Evolutionary conservation across 306 rosid genomes (phyloP).

Genomic region (Casuarina glauca): DNA sequence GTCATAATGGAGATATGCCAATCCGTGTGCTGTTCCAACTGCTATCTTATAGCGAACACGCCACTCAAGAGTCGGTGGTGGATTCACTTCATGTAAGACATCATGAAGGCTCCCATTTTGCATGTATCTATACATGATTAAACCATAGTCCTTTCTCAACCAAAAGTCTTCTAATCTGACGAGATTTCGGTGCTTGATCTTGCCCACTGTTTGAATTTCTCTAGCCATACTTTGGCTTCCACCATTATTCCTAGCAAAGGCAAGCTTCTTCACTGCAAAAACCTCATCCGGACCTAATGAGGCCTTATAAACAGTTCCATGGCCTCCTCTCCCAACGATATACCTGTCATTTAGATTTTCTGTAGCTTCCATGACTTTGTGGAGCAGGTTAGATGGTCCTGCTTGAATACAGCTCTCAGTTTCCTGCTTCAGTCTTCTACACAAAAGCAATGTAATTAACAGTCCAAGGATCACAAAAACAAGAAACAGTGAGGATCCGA

Average conservation of each 20-base stretch:
- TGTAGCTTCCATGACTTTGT: constrained; percentile 63
- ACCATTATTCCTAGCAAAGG: constrained; percentile 42
- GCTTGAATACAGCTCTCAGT: constrained; percentile 27
- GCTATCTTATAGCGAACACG: constrained; percentile 62
- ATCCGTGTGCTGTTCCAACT: constrained; percentile 70
- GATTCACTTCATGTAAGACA: constrained; percentile 56
- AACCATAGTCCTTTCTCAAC: constrained; percentile 56
- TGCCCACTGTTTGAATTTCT: constrained; percentile 67
- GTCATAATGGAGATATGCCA: constrained; percentile 78
- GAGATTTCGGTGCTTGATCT: constrained; percentile 73
- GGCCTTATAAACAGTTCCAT: constrained; percentile 83
- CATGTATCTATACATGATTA: constrained; percentile 72
- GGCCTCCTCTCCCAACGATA: constrained; percentile 86
- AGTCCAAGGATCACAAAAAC: constrained; percentile 41
- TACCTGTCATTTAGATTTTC: constrained; percentile 51
- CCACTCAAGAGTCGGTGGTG: constrained; percentile 58
- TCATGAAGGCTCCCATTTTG: constrained; percentile 87
- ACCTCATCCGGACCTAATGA: constrained; percentile 36
- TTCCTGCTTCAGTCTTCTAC: constrained; percentile 39
- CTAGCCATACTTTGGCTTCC: constrained; percentile 56
- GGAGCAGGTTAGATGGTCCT: constrained; percentile 48
- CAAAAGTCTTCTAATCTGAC: constrained; percentile 66
- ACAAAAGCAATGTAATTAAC: constrained; percentile 26
- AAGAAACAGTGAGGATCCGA: constrained; percentile 53
- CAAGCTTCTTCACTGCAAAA: constrained; percentile 75